These are phyloP conservation scores for Leishmania gerbilli DNA, from an alignment of 208 protist species.

Conservation along the genomic window DNA sequence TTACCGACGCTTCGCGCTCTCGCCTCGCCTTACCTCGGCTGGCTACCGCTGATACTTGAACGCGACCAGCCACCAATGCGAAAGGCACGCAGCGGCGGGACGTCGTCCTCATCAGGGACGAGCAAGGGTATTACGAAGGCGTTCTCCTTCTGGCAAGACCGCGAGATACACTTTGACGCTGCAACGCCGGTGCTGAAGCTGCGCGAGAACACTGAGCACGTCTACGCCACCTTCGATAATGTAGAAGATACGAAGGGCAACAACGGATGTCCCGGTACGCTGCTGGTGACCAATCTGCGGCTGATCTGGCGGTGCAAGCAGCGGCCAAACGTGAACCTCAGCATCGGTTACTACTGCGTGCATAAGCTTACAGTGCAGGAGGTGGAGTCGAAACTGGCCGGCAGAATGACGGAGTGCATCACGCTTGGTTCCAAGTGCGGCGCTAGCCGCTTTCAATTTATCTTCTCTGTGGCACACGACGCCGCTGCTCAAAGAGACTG, in stretches of 20 bases:
- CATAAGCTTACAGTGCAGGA: conserved; percentile 87
- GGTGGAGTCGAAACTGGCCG: conserved; percentile 65
- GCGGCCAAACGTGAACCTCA: conserved; percentile 80
- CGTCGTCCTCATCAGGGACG: conserved; percentile 1
- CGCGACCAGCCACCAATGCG: not conserved
- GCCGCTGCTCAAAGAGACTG: not conserved
- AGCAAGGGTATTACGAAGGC: conserved; percentile 37
- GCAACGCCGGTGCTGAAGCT: conserved; percentile 43
- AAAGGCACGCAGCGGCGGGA: not conserved
- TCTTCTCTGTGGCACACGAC: conserved; percentile 90
- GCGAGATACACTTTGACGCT: conserved; percentile 95
- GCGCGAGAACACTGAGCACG: conserved; percentile 72
- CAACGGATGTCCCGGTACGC: conserved; percentile 87
- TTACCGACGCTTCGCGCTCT: not conserved
- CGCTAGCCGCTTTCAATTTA: conserved; percentile 92
- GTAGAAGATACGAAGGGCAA: conserved; percentile 97
- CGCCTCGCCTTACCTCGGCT: not conserved
- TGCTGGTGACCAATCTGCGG: conserved; percentile 96
- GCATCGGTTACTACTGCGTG: conserved; percentile 92
- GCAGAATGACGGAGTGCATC: conserved; percentile 86
- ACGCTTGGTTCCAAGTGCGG: conserved; percentile 88
- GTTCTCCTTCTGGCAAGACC: conserved; percentile 94
- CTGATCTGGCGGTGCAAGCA: conserved; percentile 89
- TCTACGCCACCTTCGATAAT: conserved; percentile 75
- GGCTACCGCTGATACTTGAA: not conserved